Base-by-base conservation (phyloP, 2,329 filamentous ascomycete genomes). In the Pseudogymnoascus verrucosus region DNA sequence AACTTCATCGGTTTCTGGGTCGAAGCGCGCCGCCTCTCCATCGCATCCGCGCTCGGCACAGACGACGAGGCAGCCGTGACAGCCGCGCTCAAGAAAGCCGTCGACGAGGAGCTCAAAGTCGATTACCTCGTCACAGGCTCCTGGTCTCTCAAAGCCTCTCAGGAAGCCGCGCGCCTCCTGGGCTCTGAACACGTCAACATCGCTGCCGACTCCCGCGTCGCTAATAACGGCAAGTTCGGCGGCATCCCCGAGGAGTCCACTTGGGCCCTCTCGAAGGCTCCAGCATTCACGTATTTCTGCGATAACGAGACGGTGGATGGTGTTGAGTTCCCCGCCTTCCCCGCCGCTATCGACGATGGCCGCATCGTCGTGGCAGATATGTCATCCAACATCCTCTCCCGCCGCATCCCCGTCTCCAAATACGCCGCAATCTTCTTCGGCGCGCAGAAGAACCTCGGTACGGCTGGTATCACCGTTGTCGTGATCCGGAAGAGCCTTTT, bases 271-370 rank as follows among this genome's bases (percentile, higher is more conserved):
- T 89, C 86, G 42, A 80, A 85, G 68, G 80, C 84, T 39, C 79
- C 88, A 8, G 84, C 91, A 0, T 81, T 96, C 71, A 88, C 93
- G 1, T 98, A 97, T 77, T 91, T 85, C 74, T 96, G 93, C 75
- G 89, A 93, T 75, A 98, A 98, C 70, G 93, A 98, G 80, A 96
- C 91, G 0, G 91, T 96, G 5, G 91, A 96, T 71, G 93, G 93
- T 36, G 91, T 98, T 16, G 93, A 98, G 73, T 96, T 96, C 69
- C 91, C 89, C 5, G 76, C 71, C 3, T 88, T 89, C 72, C 93
- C 93, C 23, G 78, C 87, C 67, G 74, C 76, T 6, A 83, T 86
- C 60, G 86, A 86, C 7, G 82, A 87, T 61, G 84, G 86, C 34
- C 86, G 87, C 0, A 84, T 96, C 65, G 89, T 98, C 5, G 88